Evolutionary conservation across 2,329 filamentous ascomycete genomes (phyloP).

Genomic region (Cladosporium sp.): DNA sequence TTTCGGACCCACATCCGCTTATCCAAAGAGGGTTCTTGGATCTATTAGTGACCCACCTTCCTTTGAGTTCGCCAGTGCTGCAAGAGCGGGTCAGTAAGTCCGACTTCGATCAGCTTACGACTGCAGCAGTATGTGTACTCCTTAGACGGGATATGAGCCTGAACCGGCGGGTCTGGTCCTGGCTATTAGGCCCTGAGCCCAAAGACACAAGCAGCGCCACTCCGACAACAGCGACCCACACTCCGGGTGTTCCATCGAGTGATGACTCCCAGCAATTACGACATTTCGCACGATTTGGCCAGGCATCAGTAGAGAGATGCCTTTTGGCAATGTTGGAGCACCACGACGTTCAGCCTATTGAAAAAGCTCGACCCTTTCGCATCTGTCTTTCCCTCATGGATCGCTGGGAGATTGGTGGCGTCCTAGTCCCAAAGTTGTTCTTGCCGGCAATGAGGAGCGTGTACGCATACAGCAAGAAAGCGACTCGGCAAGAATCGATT

Average conservation of each 20-base stretch:
- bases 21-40: slow-evolving; percentile 95
- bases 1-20: slow-evolving; percentile 82
- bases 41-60: slow-evolving; percentile 84
- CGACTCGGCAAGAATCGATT: slow-evolving; percentile 69
- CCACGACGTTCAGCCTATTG: slow-evolving; percentile 56
- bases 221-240: slow-evolving; percentile 25
- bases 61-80: slow-evolving; percentile 77
- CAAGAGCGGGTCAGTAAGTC: slow-evolving; percentile 69
- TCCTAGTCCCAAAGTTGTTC: slow-evolving; percentile 86
- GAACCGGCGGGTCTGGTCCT: slow-evolving; percentile 91
- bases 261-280: slow-evolving; percentile 56
- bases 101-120: slow-evolving; percentile 79
- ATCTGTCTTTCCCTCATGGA: slow-evolving; percentile 97
- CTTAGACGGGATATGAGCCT: slow-evolving; percentile 92
- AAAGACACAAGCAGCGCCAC: slow-evolving; percentile 36
- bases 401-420: slow-evolving; percentile 91
- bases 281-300: slow-evolving; percentile 81
- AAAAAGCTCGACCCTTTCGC: slow-evolving; percentile 80
- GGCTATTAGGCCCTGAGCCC: slow-evolving; percentile 83
- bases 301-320: slow-evolving; percentile 71
- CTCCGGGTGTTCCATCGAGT: slow-evolving; percentile 38
- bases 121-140: slow-evolving; percentile 83
- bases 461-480: slow-evolving; percentile 67
- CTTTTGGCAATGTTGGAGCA: slow-evolving; percentile 74
- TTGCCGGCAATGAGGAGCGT: slow-evolving; percentile 81